Evolutionary conservation across 2,329 filamentous ascomycete genomes (phyloP).

Genomic region (Phialemonium atrogriseum): DNA sequence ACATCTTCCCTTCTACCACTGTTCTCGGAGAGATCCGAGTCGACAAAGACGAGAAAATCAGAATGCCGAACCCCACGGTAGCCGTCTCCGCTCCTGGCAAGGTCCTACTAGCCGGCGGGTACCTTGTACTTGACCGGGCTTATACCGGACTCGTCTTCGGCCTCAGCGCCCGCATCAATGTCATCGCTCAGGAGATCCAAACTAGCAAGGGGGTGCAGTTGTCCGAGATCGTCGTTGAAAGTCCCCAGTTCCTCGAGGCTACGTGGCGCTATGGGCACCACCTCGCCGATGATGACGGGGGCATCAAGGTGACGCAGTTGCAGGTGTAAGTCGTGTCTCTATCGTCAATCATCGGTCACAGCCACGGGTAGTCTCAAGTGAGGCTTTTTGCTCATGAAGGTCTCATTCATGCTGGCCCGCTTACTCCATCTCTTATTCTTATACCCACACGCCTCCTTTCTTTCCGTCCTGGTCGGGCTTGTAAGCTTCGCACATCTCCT

Average conservation of each 20-base stretch:
- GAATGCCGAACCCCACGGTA: conserved; percentile 23
- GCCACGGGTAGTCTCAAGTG: not conserved
- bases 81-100: conserved; percentile 91
- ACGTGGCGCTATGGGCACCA: conserved; percentile 83
- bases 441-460: conserved; percentile 1
- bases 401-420: too few relatives aligned
- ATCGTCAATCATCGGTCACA: too few relatives aligned
- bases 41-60: not conserved
- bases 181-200: conserved; percentile 48
- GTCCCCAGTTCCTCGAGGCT: conserved; percentile 83
- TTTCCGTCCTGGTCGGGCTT: too few relatives aligned
- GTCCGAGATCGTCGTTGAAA: conserved; percentile 73
- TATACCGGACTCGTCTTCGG: conserved; percentile 72
- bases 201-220: conserved; percentile 56
- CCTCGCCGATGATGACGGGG: conserved; percentile 61
- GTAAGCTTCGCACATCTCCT: too few relatives aligned
- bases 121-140: conserved; percentile 81
- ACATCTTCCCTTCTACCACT: not conserved
- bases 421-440: not conserved
- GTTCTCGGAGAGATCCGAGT: not conserved
- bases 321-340: conserved; percentile 69
- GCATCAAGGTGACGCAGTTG: conserved; percentile 72
- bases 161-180: conserved; percentile 59
- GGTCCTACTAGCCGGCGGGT: conserved; percentile 89
- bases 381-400: too few relatives aligned